Conservation (phyloP, 1,284 basidiomycete species). For the Schizopora paradoxa region DNA sequence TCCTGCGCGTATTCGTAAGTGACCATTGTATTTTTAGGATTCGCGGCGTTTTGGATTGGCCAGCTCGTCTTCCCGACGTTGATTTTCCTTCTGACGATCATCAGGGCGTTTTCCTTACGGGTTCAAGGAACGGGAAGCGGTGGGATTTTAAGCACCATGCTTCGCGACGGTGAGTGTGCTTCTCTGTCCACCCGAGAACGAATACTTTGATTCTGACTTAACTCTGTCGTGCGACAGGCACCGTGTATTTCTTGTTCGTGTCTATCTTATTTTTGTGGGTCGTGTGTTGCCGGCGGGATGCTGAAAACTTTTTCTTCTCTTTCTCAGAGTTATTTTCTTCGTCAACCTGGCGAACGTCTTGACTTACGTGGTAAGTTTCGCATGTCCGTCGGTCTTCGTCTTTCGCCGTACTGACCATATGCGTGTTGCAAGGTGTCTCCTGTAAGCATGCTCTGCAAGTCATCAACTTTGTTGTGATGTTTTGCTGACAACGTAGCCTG, state of each 20-base stretch:
- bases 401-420: background rate
- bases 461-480: background rate
- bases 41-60: slow-evolving; percentile 17
- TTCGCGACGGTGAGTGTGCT: slow-evolving; percentile 12
- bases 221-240: slow-evolving; percentile 2
- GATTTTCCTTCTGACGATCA: slow-evolving; percentile 12
- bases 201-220: background rate
- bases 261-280: background rate
- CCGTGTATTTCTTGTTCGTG: slow-evolving; percentile 15
- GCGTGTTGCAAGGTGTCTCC: no score
- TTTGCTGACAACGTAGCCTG: background rate
- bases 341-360: slow-evolving; percentile 8
- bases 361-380: slow-evolving; percentile 4
- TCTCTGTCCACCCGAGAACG: background rate
- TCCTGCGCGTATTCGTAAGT: background rate
- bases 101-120: slow-evolving; percentile 8
- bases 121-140: slow-evolving; percentile 6
- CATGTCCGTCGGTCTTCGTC: background rate
- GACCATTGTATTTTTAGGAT: slow-evolving; percentile 5
- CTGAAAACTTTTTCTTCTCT: no score
- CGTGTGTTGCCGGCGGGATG: no score
- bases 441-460: no score
- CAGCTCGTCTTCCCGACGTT: slow-evolving; percentile 17
- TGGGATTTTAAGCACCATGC: slow-evolving; percentile 7
- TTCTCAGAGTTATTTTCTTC: slow-evolving; percentile 7